A percentile compares a stretch with the other conserved stretches of the same genome.
Conservation (phyloP, 306 rosid genomes). For the Ormosia semicastrata region DNA sequence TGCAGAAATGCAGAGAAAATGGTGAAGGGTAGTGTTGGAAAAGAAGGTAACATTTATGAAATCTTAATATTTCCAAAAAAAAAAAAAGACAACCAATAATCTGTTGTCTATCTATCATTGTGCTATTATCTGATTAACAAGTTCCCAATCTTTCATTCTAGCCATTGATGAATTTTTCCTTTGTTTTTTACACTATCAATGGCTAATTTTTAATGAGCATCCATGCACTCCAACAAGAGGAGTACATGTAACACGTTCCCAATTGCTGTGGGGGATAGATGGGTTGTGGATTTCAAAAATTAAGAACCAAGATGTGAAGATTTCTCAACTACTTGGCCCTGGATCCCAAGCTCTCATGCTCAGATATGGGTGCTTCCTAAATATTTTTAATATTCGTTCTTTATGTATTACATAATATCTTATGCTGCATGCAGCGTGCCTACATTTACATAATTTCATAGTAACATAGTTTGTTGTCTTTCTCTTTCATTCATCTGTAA, state of each 20-base stretch:
- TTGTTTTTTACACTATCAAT: too few relatives aligned
- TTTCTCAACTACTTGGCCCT: slow-evolving; percentile 55
- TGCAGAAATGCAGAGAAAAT: not conserved
- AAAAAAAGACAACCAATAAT: too few relatives aligned
- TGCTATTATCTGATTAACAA: too few relatives aligned
- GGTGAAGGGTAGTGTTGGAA: not conserved
- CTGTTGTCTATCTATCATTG: too few relatives aligned
- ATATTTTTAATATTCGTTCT: not conserved
- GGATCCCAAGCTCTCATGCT: slow-evolving; percentile 72
- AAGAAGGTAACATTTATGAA: not conserved
- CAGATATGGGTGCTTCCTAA: not conserved
- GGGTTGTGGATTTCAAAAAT: slow-evolving; percentile 54
- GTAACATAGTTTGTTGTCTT: not conserved
- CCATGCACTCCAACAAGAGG: too few relatives aligned
- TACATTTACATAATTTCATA: not conserved
- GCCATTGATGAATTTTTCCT: too few relatives aligned
- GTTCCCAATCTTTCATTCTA: too few relatives aligned
- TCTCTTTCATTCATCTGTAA: not conserved
- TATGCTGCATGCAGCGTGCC: not conserved
- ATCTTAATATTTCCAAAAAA: too few relatives aligned
- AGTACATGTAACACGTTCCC: too few relatives aligned
- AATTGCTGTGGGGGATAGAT: slow-evolving; percentile 22
- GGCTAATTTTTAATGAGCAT: too few relatives aligned
- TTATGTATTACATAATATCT: not conserved
- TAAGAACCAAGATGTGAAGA: slow-evolving; percentile 51